phyloP scores from a whole-genome alignment of 2,329 filamentous ascomycete species.

The Apiospora rasikravindrae region DNA sequence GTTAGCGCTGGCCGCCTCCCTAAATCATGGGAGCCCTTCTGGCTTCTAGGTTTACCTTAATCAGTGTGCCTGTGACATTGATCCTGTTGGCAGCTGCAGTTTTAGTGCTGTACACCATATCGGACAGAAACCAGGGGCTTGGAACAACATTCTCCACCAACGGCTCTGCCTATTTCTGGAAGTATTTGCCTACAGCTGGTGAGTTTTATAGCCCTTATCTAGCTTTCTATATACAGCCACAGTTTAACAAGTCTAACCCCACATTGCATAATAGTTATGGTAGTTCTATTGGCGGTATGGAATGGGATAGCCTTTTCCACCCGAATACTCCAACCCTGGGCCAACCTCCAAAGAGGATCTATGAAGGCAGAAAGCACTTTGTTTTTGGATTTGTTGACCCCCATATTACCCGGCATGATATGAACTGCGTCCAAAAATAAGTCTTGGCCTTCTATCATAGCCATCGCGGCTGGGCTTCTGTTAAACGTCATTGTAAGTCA shows the following conservation, averaged over 20 bases:
- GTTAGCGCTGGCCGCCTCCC: neutral
- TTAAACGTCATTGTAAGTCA: conserved; percentile 13
- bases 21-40: neutral
- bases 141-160: neutral
- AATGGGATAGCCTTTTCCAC: conserved; percentile 18
- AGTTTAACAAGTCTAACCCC: neutral
- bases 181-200: conserved; percentile 21
- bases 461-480: neutral
- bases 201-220: neutral
- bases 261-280: neutral
- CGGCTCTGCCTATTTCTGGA: conserved; percentile 7
- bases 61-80: neutral
- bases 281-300: conserved; percentile 16
- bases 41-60: neutral
- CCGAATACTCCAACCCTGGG: conserved; percentile 21
- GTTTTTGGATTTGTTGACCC: conserved; percentile 18
- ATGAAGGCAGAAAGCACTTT: neutral
- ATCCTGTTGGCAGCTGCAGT: neutral
- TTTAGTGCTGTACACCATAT: neutral
- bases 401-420: neutral
- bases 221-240: no score
- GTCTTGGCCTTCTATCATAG: neutral
- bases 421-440: neutral
- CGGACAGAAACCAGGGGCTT: neutral
- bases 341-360: conserved; percentile 17